A percentile compares a stretch with the other conserved stretches of the same genome.
Conservation (phyloP, 1,284 basidiomycete genomes). For the Apiotrichum mycotoxinovorans region DNA sequence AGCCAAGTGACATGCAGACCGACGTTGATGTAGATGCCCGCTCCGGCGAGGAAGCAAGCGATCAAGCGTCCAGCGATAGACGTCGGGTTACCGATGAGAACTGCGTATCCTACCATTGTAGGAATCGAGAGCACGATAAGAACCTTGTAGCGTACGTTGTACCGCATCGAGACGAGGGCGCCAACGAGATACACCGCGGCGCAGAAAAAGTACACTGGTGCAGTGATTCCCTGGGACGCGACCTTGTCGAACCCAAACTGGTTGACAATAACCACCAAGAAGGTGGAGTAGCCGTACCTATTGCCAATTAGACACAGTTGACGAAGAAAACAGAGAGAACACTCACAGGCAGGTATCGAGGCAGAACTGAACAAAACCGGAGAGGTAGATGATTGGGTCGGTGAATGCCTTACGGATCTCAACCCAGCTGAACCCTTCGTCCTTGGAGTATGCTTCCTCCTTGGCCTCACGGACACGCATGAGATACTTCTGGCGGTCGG, state of each 20-base stretch:
- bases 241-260: constrained; percentile 20
- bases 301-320: too few species aligned
- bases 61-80: constrained; percentile 18
- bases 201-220: constrained; percentile 23
- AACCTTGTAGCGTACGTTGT: constrained; percentile 10
- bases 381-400: constrained; percentile 20
- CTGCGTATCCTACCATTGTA: constrained; percentile 20
- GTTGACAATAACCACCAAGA: constrained; percentile 27
- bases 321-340: too few species aligned
- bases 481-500: constrained; percentile 13
- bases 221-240: constrained; percentile 27
- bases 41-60: constrained; percentile 27
- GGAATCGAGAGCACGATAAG: constrained; percentile 7
- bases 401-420: constrained; percentile 15
- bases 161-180: constrained; percentile 8
- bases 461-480: constrained; percentile 13
- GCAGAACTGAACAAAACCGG: constrained; percentile 28
- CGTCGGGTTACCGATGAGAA: constrained; percentile 15
- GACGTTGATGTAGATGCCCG: constrained; percentile 29
- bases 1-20: constrained; percentile 32
- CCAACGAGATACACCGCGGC: constrained; percentile 20
- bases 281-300: constrained; percentile 22
- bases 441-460: constrained; percentile 5
- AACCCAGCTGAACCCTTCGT: constrained; percentile 14
- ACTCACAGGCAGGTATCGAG: constrained; percentile 23